Base-by-base conservation (phyloP, 2,329 filamentous ascomycete species). In the Stachybotrys chartarum region DNA sequence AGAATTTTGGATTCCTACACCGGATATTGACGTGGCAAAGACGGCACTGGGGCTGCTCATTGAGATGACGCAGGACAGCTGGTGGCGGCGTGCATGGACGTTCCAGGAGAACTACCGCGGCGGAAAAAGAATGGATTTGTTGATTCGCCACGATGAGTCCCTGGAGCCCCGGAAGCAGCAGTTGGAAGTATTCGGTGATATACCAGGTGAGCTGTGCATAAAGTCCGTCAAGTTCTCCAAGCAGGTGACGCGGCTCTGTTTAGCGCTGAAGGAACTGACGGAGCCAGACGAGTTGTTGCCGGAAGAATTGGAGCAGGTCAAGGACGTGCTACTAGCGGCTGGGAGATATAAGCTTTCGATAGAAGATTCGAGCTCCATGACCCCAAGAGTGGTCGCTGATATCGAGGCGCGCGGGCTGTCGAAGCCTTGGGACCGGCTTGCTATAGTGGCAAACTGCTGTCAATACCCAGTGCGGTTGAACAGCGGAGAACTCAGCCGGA, bases 41-140 rank as follows among this genome's bases (percentile, higher is more conserved):
- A 55, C 59, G 8, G 63, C 63, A 30, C 39, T 70, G 0, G 3
- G 46, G 0, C 18, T 70, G 1, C 51, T 70, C 2, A 35, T 55
- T 8, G 54, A 60, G 11, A 66, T 70, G 42, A 69, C 63, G 0
- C 44, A 32, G 1, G 66, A 68, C 8, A 46, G 51, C 5, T 70
- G 66, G 68, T 71, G 66, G 67, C 56, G 52, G 0, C 60, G 66
- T 14, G 68, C 66, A 3, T 71, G 68, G 66, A 70, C 65, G 0
- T 70, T 68, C 31, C 68, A 71, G 17, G 67, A 71, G 53, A 71
- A 67, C 48, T 71, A 71, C 44, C 59, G 63, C 31, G 67, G 59
- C 5, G 63, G 64, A 1, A 39, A 45, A 14, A 39, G 58, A 0
- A 70, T 71, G 68, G 57, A 44, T 0, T 61, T 70, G 7, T 55